Evolutionary conservation across 257 asterid genomes (phyloP), one percentile per base, ranked within the genome.

Genomic region (Plantago ovata): DNA sequence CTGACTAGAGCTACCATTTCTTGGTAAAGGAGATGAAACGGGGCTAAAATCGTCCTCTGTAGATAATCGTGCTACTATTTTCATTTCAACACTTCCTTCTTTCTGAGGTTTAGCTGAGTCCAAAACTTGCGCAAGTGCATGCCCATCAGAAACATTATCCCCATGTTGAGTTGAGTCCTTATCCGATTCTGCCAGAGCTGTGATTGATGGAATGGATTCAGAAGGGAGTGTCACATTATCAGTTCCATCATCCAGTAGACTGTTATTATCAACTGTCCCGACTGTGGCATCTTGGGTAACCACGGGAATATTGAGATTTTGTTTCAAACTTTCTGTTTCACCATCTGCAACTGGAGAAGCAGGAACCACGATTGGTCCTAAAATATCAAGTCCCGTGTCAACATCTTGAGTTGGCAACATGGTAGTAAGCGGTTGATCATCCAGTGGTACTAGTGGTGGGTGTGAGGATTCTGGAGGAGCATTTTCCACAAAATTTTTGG

Each of bases 381-480:
- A 56, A 58, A 40, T 66, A 23, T 65, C 64, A 14, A 48, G 42
- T 68, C 68, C 73, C 49, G 53, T 77, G 22, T 66, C 63, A 13
- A 73, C 63, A 11, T 70, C 65, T 69, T 60, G 58, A 53, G 24
- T 32, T 14, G 73, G 45, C 21, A 70, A 66, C 63, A 64, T 58
- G 52, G 71, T 66, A 62, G 58, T 68, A 43, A 68, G 55, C 53
- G 69, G 49, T 56, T 73, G 80, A 65, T 79, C 79, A 59, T 76
- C 76, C 39, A 81, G 60, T 40, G 77, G 58, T 12, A 68, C 49
- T 49, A 58, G 67, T 32, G 85, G 73, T 24, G 68, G 58, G 32
- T 64, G 69, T 60, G 81, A 56, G 54, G 84, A 65, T 62, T 74
- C 82, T 20, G 72, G 52, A 53, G 75, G 69, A 64, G 75, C 62